Evolutionary conservation across 192 early-diverging fungal genomes (phyloP).

Genomic region (Gigaspora rosea): DNA sequence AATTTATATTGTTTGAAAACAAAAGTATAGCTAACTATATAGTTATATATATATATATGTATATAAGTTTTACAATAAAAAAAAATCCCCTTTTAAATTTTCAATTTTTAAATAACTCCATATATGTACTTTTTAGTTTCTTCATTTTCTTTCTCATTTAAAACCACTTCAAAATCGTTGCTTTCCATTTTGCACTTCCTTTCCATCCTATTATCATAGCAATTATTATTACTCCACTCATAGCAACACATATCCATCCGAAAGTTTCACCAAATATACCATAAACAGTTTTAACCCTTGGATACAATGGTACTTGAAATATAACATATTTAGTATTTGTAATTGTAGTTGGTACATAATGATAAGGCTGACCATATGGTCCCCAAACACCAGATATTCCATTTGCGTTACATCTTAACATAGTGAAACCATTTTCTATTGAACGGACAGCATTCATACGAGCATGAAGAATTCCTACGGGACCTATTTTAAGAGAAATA

Average conservation of each 20-base stretch:
- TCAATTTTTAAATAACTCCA: too few species aligned
- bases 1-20: too few species aligned
- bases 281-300: constrained; percentile 20
- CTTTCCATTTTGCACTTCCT: neutral
- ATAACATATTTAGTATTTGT: constrained; percentile 25
- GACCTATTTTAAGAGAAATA: constrained; percentile 29
- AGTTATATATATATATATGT: too few species aligned
- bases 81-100: too few species aligned
- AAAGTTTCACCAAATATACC: constrained; percentile 3
- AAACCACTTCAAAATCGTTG: neutral
- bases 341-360: constrained; percentile 51
- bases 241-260: constrained; percentile 8
- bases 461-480: constrained; percentile 45
- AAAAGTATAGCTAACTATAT: too few species aligned
- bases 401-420: constrained; percentile 47
- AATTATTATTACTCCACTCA: neutral
- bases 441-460: constrained; percentile 43
- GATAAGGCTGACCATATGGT: constrained; percentile 37
- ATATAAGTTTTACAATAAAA: too few species aligned
- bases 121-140: too few species aligned
- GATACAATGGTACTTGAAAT: constrained; percentile 51
- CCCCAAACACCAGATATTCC: constrained; percentile 47
- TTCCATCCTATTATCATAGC: neutral
- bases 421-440: constrained; percentile 48
- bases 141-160: too few species aligned